Evolutionary conservation across 768 basidiomycete species (phyloP).

Genomic region (Leucogyrophana mollusca): DNA sequence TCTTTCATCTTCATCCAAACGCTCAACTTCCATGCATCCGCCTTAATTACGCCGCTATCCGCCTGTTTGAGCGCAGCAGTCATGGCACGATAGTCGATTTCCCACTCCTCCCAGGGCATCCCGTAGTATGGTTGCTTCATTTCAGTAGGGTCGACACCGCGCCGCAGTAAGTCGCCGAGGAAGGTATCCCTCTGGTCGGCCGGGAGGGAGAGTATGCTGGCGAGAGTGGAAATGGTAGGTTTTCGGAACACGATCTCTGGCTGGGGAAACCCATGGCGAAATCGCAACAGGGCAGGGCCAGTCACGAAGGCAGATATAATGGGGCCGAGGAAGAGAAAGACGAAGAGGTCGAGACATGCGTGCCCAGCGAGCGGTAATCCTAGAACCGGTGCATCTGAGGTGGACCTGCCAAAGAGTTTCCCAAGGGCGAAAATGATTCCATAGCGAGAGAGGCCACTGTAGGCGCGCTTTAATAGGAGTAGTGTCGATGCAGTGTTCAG

Average conservation of each 20-base stretch:
- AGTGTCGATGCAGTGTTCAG: constrained; percentile 24
- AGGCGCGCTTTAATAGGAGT: constrained; percentile 21
- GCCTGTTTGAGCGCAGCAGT: constrained; percentile 19
- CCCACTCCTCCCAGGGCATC: constrained; percentile 33
- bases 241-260: constrained; percentile 29
- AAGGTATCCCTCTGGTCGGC: constrained; percentile 24
- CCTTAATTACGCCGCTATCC: constrained; percentile 16
- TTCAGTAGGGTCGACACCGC: constrained; percentile 27
- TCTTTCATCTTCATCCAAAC: constrained; percentile 32
- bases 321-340: constrained; percentile 24
- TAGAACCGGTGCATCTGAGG: constrained; percentile 13
- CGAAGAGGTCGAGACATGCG: constrained; percentile 20
- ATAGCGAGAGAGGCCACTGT: constrained; percentile 23
- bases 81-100: constrained; percentile 29
- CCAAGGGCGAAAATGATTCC: constrained; percentile 25
- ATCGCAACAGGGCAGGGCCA: constrained; percentile 18
- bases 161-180: constrained; percentile 24
- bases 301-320: constrained; percentile 21
- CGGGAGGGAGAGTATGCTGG: constrained; percentile 19
- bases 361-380: constrained; percentile 21
- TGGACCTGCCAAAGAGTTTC: constrained; percentile 12
- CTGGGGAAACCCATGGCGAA: constrained; percentile 25
- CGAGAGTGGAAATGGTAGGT: constrained; percentile 23
- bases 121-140: constrained; percentile 22
- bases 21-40: constrained; percentile 27